Base-by-base conservation (phyloP, 2,329 filamentous ascomycete genomes). In the Aureobasidium zeae region DNA sequence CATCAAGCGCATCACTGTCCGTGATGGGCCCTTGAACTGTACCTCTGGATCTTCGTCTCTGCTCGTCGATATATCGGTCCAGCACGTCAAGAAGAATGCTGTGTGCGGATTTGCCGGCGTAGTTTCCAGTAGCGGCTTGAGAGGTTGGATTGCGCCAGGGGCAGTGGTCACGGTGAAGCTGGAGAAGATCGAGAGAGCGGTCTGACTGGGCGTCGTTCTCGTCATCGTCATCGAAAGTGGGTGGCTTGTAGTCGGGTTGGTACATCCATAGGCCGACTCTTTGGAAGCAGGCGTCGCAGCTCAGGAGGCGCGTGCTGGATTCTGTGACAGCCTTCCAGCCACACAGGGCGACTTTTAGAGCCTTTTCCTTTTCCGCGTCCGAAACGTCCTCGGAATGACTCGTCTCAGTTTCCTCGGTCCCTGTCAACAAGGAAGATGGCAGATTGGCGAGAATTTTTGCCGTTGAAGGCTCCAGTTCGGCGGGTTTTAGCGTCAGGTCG, bases 181-280 rank as follows among this genome's bases (percentile, higher is more conserved):
- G 52, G 3, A 59, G 32, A 5, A 63, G 53, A 44, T 63, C 52
- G 11, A 62, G 47, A 16, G 47, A 45, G 7, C 48, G 42, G 12
- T 51, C 49, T 3, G 51, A 51, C 5, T 53, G 48, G 4, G 46
- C 47, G 8, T 80, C 61, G 8, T 79, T 64, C 25, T 66, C 56
- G 25, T 71, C 46, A 15, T 47, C 44, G 8, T 33, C 44, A 82
- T 29, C 26, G 20, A 45, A 46, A 24, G 5, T 15, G 34, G 21
- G 43, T 6, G n/a, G 48, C 15, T 46, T 49, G 47, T 62, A 61
- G 28, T 73, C 54, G 77, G 75, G 61, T 81, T 87, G 60, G 61
- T 94, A 96, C 69, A 98, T 82, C 91, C 91, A 98, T 2, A 98
- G 71, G 0, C 91, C 91, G 0, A 96, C 70, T 1, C 88, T 79